Percentiles rank a stretch among this genome's conserved stretches.
phyloP scores from a whole-genome alignment of 2,329 filamentous ascomycete species.

The Eurotiales sp. region DNA sequence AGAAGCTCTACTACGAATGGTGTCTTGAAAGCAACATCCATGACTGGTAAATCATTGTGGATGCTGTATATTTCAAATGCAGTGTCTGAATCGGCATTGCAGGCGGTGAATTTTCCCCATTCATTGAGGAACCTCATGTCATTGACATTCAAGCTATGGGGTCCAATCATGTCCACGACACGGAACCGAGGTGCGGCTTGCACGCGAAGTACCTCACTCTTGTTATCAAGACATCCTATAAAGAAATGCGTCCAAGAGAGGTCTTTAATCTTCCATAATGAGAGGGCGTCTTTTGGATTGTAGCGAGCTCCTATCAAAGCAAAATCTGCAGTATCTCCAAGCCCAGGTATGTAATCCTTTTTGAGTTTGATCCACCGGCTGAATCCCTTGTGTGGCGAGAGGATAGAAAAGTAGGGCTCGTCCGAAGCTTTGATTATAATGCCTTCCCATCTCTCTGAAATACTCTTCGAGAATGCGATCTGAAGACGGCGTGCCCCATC shows the following conservation, averaged over 20 bases:
- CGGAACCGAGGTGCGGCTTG: conserved; percentile 57
- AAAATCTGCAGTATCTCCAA: conserved; percentile 82
- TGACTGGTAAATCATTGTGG: conserved; percentile 30
- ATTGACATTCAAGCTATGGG: conserved; percentile 45
- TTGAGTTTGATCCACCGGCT: conserved; percentile 75
- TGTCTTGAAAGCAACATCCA: conserved; percentile 56
- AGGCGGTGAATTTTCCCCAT: conserved; percentile 44
- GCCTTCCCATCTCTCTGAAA: conserved; percentile 68
- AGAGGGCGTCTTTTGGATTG: conserved; percentile 59
- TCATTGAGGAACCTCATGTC: conserved; percentile 51
- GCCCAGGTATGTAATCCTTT: conserved; percentile 73
- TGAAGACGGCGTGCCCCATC: conserved; percentile 55
- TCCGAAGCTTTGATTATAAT: conserved; percentile 73
- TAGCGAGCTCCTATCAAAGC: conserved; percentile 73
- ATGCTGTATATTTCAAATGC: conserved; percentile 48
- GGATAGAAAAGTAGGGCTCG: conserved; percentile 66
- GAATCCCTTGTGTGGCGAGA: conserved; percentile 34
- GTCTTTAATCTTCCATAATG: conserved; percentile 48
- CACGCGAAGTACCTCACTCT: conserved; percentile 53
- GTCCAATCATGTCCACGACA: conserved; percentile 61
- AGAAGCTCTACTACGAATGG: conserved; percentile 77
- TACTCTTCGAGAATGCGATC: conserved; percentile 63
- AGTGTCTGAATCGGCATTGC: conserved; percentile 31
- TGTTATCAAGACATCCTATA: conserved; percentile 71
- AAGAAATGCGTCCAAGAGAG: conserved; percentile 77